A percentile compares a stretch with the other conserved stretches of the same genome.
Evolutionary conservation across 768 basidiomycete species (phyloP).

Genomic region (Dacryopinax spathularia): DNA sequence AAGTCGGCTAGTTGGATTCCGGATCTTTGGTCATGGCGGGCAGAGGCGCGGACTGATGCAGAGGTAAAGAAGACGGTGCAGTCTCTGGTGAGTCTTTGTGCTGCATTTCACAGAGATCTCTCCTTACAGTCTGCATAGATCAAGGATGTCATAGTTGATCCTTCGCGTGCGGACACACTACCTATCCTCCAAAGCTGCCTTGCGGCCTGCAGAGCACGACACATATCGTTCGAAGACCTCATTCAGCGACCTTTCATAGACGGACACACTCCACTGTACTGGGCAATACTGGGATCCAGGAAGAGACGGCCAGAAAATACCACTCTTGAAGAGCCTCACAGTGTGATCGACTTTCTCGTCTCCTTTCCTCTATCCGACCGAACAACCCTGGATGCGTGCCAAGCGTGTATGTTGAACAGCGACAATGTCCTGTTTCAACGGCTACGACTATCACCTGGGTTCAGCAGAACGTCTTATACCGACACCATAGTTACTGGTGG

Average conservation of each 20-base stretch:
- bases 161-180: conserved; percentile 15
- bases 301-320: neutral
- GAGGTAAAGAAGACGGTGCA: conserved; percentile 1
- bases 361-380: conserved; percentile 31
- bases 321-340: conserved; percentile 10
- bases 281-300: conserved; percentile 46
- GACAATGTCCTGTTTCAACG: conserved; percentile 50
- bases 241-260: conserved; percentile 54
- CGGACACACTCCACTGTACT: conserved; percentile 52
- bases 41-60: neutral
- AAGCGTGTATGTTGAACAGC: conserved; percentile 49
- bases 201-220: conserved; percentile 40
- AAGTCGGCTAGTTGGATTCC: neutral
- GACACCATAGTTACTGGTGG: conserved; percentile 37
- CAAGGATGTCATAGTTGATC: conserved; percentile 33
- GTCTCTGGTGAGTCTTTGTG: neutral
- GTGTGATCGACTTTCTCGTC: conserved; percentile 40
- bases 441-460: conserved; percentile 37
- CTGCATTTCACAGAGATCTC: neutral
- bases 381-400: conserved; percentile 48
- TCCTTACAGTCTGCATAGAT: conserved; percentile 5
- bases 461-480: conserved; percentile 37
- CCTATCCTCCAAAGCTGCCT: conserved; percentile 49
- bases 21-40: neutral
- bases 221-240: conserved; percentile 37